Base-by-base conservation (phyloP, 352 stramenopile species). In the Hyaloperonospora brassicae region DNA sequence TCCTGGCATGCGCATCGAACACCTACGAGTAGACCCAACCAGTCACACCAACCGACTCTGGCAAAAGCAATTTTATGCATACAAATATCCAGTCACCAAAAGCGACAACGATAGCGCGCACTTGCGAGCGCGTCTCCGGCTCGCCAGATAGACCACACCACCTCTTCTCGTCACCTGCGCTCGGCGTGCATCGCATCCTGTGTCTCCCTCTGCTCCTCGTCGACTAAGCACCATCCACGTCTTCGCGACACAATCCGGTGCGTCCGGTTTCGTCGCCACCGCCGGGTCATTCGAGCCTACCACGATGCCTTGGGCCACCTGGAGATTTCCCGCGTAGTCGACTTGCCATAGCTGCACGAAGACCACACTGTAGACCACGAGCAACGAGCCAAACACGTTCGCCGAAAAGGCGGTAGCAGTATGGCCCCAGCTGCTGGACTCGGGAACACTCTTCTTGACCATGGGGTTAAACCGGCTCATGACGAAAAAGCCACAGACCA, bases 401-500 rank as follows among this genome's bases (percentile, higher is more conserved):
- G 79, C 84, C 42, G 79, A 77, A 66, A 91, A 91, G 7, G 84
- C 92, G 24, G 80, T 76, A 12, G 70, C 57, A 24, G 79, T 94
- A 77, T 94, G 84, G 59, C 90, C 80, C 84, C 84, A 94, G 10
- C 84, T 81, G 73, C 76, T 89, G 74, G 92, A 94, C 70, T 89
- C 79, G 22, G 78, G 85, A 62, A 94, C 85, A 71, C 84, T 94
- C 84, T 93, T 94, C 73, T 91, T 91, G 54, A 94, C 84, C 84
- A 94, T 94, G 48, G 84, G 84, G 71, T 89, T 90, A 52, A 87
- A 87, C 58, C 93, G 74, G 52, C 65, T 75, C 80, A 89, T 89
- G 51, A 91, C 78, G 66, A 85, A 94, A 55, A 88, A 86, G 47
- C 84, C 84, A 50, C 93, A 93, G 62, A 94, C 93, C 70, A 87